phyloP scores from a whole-genome alignment of 805 yeast genomes.

The Naumovozyma baii region DNA sequence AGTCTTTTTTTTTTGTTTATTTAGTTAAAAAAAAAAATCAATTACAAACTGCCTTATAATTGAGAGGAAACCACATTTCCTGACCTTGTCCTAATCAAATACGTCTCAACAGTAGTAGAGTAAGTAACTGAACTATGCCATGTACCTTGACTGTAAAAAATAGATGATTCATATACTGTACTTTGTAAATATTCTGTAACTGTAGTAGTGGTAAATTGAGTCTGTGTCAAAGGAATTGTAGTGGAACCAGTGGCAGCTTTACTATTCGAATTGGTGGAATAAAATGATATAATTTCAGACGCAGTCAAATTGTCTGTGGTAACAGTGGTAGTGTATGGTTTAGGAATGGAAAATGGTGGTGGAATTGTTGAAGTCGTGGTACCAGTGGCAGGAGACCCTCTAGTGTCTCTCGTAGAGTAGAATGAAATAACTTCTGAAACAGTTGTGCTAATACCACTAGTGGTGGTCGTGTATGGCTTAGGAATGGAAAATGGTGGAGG shows the following conservation, averaged over 20 bases:
- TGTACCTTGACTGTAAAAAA: no score
- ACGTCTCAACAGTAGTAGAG: no score
- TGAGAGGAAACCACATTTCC: no score
- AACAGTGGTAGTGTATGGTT: conserved; percentile 5
- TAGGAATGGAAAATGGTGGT: conserved; percentile 1
- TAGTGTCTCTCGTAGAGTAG: conserved; percentile 1
- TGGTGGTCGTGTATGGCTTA: conserved; percentile 4
- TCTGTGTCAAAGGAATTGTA: no score
- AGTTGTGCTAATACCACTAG: background rate
- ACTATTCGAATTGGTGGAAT: conserved; percentile 3
- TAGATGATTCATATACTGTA: no score
- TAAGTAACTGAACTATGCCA: no score
- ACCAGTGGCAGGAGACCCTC: background rate
- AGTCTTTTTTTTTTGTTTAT: no score
- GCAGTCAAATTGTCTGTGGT: background rate
- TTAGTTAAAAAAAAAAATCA: no score
- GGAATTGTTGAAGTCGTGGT: background rate
- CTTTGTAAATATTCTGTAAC: no score
- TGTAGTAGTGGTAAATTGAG: no score
- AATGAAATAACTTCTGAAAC: conserved; percentile 2
- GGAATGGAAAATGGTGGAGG: background rate
- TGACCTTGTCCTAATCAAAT: no score
- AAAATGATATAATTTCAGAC: conserved; percentile 3
- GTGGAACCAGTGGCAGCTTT: conserved; percentile 25
- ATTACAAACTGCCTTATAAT: no score